Conservation (phyloP, 805 yeast species). For the Metschnikowia colocasiae region DNA sequence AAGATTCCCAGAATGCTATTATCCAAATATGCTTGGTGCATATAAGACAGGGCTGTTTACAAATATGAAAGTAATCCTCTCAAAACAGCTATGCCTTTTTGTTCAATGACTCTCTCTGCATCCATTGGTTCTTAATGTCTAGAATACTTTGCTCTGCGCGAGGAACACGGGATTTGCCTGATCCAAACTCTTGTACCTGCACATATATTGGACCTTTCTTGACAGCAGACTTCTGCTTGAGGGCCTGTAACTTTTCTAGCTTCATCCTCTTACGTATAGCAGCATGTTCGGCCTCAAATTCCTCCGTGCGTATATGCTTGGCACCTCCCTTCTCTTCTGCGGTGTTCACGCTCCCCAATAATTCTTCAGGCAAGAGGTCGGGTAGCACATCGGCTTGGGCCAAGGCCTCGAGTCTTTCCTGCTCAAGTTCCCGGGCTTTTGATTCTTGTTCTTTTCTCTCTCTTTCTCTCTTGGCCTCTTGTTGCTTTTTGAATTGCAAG, state of each 20-base stretch:
- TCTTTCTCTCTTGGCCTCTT: slow-evolving; percentile 25
- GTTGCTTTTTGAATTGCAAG: slow-evolving; percentile 33
- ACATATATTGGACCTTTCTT: slow-evolving; percentile 42
- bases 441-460: slow-evolving; percentile 20
- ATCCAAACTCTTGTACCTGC: slow-evolving; percentile 26
- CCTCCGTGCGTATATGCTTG: slow-evolving; percentile 33
- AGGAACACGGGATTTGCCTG: slow-evolving; percentile 30
- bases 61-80: background rate
- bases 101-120: slow-evolving; percentile 36
- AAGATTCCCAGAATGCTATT: background rate
- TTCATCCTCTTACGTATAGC: slow-evolving; percentile 28
- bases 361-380: slow-evolving; percentile 41
- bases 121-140: slow-evolving; percentile 36
- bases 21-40: background rate
- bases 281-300: slow-evolving; percentile 31
- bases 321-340: slow-evolving; percentile 13
- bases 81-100: slow-evolving; percentile 21
- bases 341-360: slow-evolving; percentile 23
- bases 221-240: slow-evolving; percentile 24
- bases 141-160: slow-evolving; percentile 32
- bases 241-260: slow-evolving; percentile 30
- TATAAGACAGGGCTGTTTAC: background rate
- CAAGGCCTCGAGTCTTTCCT: slow-evolving; percentile 8
- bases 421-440: slow-evolving; percentile 15
- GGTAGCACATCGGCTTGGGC: slow-evolving; percentile 29